Base-by-base conservation (phyloP, 768 basidiomycete genomes). In the Pleurotus pulmonarius region DNA sequence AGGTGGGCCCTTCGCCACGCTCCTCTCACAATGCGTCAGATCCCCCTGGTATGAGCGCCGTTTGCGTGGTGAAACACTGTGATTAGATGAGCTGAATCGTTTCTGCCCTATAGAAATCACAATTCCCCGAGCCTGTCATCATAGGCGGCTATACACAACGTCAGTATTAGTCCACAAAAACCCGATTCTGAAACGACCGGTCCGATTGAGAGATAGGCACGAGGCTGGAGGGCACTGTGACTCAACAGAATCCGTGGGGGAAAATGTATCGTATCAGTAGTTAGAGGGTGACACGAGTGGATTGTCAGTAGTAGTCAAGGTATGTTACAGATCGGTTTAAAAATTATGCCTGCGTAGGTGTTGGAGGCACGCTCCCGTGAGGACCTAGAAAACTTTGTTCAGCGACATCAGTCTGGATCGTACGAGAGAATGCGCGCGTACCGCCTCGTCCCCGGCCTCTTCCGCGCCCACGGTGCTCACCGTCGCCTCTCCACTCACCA, bases 401-500 rank as follows among this genome's bases (percentile, higher is more conserved):
- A 34, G 29, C 29, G 29, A 34, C 29, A 11, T 34, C 29, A 34
- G 29, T 34, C 29, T 25, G 49, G 20, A 26, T 47, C n/a, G 16
- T 25, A 24, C 11, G 16, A 29, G n/a, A 12, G n/a, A 16, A 24
- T 46, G 29, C 34, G 34, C 75, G 48, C 65, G 64, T 37, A 76
- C 69, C 68, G 15, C 77, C 76, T 26, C 80, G 75, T 11, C 80
- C 77, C 45, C 81, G 70, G 6, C 73, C 74, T 51, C 78, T 65
- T 22, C 75, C 70, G 24, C 75, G 65, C 0, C 74, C 76, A 59
- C 67, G 70, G 58, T 75, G 71, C 24, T 66, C 67, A 18, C 77
- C 77, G 8, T 72, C 74, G 43, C 75, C 76, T 55, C 81, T 75
- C 74, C 77, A 80, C 46, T 81, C 83, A 25, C 80, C 76, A 55